A percentile compares a stretch with the other conserved stretches of the same genome.
These are phyloP conservation scores for Irpex lacteus DNA, from an alignment of 1,284 basidiomycete genomes.

Conservation along the genomic window DNA sequence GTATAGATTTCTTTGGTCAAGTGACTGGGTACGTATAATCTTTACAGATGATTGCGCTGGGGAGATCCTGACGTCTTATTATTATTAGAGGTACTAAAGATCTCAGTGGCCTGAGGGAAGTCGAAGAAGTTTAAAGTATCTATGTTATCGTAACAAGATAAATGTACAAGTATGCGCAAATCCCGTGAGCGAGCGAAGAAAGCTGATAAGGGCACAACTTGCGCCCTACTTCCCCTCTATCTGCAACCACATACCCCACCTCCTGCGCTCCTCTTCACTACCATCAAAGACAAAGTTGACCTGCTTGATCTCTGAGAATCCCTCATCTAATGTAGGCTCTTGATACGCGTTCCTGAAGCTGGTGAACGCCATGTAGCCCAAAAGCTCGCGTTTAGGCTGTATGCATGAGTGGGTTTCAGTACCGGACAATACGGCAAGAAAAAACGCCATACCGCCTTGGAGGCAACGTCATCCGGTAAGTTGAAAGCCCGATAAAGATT, in stretches of 20 bases:
- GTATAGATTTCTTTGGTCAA: conserved; percentile 70
- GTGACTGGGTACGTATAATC: conserved; percentile 52
- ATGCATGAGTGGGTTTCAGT: not conserved
- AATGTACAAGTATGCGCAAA: not conserved
- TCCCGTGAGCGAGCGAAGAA: not conserved
- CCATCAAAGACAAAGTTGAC: conserved; percentile 84
- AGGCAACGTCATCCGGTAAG: conserved; percentile 42
- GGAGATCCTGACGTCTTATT: not conserved
- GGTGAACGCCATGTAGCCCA: conserved; percentile 66
- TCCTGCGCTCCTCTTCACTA: conserved; percentile 58
- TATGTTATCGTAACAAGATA: not conserved
- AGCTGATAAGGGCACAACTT: not conserved
- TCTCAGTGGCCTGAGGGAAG: conserved; percentile 6
- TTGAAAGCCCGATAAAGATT: conserved; percentile 80
- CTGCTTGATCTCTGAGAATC: conserved; percentile 71
- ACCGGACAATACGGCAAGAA: not conserved
- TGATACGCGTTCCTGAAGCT: conserved; percentile 64
- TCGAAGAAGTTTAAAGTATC: not conserved
- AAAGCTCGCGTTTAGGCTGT: conserved; percentile 48
- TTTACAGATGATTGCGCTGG: not conserved
- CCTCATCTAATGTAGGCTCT: conserved; percentile 65
- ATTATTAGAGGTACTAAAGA: not conserved
- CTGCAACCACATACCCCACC: conserved; percentile 82
- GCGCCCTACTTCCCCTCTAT: conserved; percentile 53
- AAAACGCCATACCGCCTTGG: conserved; percentile 21